Conservation (phyloP, 2,329 filamentous ascomycete species). For the Fusarium humuli region DNA sequence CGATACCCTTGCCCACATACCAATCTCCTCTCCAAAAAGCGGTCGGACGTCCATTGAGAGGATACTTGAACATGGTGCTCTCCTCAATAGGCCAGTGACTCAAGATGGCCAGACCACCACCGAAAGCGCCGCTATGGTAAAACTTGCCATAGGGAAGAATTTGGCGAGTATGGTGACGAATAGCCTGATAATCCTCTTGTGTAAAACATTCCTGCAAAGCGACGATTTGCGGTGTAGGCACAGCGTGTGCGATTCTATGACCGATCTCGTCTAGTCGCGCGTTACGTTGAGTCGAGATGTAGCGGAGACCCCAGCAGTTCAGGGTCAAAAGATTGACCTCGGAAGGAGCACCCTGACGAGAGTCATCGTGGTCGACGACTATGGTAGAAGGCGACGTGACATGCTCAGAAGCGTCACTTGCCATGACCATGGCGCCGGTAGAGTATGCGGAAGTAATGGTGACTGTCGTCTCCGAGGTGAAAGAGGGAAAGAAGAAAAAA, state of each 20-base stretch:
- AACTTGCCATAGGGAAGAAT: conserved; percentile 92
- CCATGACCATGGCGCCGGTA: conserved; percentile 38
- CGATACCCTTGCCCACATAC: conserved; percentile 96
- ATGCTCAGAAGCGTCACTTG: conserved; percentile 34
- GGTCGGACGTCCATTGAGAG: conserved; percentile 92
- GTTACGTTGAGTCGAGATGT: conserved; percentile 80
- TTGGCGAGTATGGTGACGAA: conserved; percentile 77
- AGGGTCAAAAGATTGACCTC: conserved; percentile 85
- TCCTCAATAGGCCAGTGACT: conserved; percentile 94
- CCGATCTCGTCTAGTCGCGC: conserved; percentile 88
- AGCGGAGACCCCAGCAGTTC: conserved; percentile 98
- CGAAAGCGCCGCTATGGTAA: conserved; percentile 90
- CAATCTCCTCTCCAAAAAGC: conserved; percentile 96
- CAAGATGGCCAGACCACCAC: conserved; percentile 87
- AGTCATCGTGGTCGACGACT: conserved; percentile 39
- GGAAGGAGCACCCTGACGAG: conserved; percentile 54
- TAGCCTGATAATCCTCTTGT: conserved; percentile 82
- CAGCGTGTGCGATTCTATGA: conserved; percentile 75
- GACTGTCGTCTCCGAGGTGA: conserved; percentile 1
- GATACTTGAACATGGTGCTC: conserved; percentile 85
- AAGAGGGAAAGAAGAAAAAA: neutral
- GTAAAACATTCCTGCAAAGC: conserved; percentile 97
- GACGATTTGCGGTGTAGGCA: conserved; percentile 83
- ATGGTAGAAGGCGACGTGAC: conserved; percentile 39
- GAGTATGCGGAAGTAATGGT: conserved; percentile 29